These are phyloP conservation scores for Aspergillus thermomutatus DNA, from an alignment of 2,329 filamentous ascomycete species.

Conservation along the genomic window DNA sequence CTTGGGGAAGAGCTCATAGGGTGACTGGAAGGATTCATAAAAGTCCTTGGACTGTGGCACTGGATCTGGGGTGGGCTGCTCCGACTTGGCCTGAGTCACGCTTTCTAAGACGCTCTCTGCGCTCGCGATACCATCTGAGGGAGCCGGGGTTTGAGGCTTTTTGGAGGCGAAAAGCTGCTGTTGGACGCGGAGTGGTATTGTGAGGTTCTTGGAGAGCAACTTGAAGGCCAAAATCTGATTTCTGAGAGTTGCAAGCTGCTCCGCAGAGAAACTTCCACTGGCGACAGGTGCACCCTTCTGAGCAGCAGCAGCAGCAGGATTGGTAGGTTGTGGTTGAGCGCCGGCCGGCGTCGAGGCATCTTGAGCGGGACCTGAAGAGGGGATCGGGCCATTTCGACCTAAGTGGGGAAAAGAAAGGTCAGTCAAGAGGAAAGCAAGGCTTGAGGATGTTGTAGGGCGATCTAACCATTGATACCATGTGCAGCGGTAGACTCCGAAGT, in stretches of 20 bases:
- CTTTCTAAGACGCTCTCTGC: conserved; percentile 38
- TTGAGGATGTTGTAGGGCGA: background rate
- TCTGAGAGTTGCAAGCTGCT: conserved; percentile 74
- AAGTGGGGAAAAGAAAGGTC: background rate
- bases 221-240: conserved; percentile 92
- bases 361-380: conserved; percentile 28
- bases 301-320: conserved; percentile 15
- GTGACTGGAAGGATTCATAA: conserved; percentile 74
- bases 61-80: conserved; percentile 27
- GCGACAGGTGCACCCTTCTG: conserved; percentile 30
- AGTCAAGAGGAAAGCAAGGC: background rate
- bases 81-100: conserved; percentile 33
- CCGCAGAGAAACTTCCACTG: conserved; percentile 65
- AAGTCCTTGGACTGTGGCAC: conserved; percentile 32
- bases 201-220: conserved; percentile 79
- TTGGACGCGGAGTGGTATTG: conserved; percentile 74
- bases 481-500: conserved; percentile 25
- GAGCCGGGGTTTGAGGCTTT: conserved; percentile 36
- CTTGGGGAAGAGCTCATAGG: conserved; percentile 57
- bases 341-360: conserved; percentile 20
- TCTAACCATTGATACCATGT: conserved; percentile 44
- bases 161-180: conserved; percentile 72
- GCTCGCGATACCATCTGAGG: conserved; percentile 31
- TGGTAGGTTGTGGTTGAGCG: conserved; percentile 17
- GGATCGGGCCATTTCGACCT: conserved; percentile 36